Evolutionary conservation across 768 basidiomycete genomes (phyloP), one percentile per base, ranked within the genome.

Genomic region (Leccinum obscurum): DNA sequence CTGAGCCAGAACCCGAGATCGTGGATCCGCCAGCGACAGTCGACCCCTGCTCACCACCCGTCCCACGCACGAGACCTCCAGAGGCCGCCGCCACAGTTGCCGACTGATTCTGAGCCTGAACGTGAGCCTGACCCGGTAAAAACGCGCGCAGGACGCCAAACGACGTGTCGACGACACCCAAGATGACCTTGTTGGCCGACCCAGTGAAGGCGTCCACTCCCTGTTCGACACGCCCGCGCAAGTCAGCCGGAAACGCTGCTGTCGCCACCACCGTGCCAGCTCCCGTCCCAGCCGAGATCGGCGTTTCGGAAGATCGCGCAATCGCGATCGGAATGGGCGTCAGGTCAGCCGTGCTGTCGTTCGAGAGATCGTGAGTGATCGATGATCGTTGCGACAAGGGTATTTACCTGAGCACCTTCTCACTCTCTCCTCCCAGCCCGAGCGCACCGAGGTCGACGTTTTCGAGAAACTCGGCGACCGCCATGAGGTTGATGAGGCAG

Each of bases 381-480:
- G 3, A 39, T 17, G 26, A 48, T 11, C n/a, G 24, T 6, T 20
- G 13, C 1, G 41, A 48, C 17, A 14, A 11, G 17, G 20, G 13
- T 3, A 51, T 78, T 26, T 55, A 88, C 88, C 86, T 88, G 66
- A 86, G 72, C 3, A 84, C 80, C 30, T 76, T 79, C 57, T 85
- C 84, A 35, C 81, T 82, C 55, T 87, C 85, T 6, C 82, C 85
- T 6, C 82, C 84, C 6, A 93, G 74, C 0, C 83, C 87, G 20
- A 91, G 76, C 1, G 81, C 84, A 8, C 83, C 88, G 58, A 97
- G 78, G 76, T 98, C 94, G 37, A 98, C 93, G 70, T 95, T 92
- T 76, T 96, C 94, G 55, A 98, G 79, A 72, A 98, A 99, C 70
- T 98, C 95, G 1, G 92, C 92, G 6, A 96, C 95, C 11, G 96